Percentiles rank a stretch among this genome's conserved stretches.
Conservation (phyloP, 371 early-diverging fungal species). For the Blakeslea trispora region DNA sequence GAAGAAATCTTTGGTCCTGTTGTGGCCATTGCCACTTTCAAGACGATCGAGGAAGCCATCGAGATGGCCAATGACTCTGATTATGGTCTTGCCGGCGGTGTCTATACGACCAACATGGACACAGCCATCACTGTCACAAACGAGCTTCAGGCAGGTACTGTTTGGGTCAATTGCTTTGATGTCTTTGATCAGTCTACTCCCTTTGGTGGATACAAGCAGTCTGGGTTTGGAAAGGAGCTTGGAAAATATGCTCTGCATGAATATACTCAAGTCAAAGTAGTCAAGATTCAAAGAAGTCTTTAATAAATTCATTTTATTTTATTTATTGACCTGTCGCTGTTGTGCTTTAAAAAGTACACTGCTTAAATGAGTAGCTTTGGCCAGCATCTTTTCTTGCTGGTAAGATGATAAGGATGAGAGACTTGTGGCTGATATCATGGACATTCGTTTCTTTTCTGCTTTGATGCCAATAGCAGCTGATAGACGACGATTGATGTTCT, state of each 20-base stretch:
- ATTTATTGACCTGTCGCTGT: too few relatives aligned
- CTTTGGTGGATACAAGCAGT: slow-evolving; percentile 89
- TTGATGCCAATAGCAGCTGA: slow-evolving; percentile 21
- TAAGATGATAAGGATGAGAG: slow-evolving; percentile 51
- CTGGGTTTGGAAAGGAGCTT: slow-evolving; percentile 82
- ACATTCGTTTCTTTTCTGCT: slow-evolving; percentile 40
- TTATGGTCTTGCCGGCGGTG: slow-evolving; percentile 89
- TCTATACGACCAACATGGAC: slow-evolving; percentile 71
- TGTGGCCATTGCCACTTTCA: slow-evolving; percentile 75
- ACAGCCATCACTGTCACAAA: slow-evolving; percentile 62
- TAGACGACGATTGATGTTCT: slow-evolving; percentile 11
- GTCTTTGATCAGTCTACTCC: slow-evolving; percentile 63
- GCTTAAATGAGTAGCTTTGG: slow-evolving; percentile 40
- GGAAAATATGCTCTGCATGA: slow-evolving; percentile 74
- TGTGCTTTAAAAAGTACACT: slow-evolving; percentile 26
- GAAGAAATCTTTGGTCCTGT: slow-evolving; percentile 97
- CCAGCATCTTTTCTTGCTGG: slow-evolving; percentile 50
- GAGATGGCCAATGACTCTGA: slow-evolving; percentile 73
- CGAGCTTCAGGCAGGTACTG: slow-evolving; percentile 74
- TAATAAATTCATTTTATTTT: too few relatives aligned
- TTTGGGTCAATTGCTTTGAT: slow-evolving; percentile 46
- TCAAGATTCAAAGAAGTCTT: too few relatives aligned
- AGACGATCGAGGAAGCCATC: slow-evolving; percentile 75
- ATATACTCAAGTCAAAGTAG: slow-evolving; percentile 70
- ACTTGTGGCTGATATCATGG: slow-evolving; percentile 42